phyloP scores from a whole-genome alignment of 2,329 filamentous ascomycete genomes.

The Aspergillus hortae region DNA sequence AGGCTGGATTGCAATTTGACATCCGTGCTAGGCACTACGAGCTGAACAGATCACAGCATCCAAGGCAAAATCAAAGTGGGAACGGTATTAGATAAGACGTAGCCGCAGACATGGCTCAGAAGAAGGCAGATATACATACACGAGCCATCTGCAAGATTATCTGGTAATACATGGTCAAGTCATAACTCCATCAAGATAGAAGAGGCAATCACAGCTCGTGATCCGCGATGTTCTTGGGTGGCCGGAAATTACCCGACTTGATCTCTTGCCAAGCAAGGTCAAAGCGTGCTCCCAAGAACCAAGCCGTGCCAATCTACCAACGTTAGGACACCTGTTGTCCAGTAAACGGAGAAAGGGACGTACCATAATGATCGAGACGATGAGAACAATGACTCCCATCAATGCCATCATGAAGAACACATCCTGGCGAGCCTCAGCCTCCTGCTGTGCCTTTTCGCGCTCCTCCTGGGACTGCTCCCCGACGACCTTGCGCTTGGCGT shows the following conservation, averaged over 20 bases:
- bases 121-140: slow-evolving; percentile 22
- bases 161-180: slow-evolving; percentile 18
- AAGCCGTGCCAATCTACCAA: slow-evolving; percentile 69
- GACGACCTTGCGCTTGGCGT: slow-evolving; percentile 42
- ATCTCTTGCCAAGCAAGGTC: slow-evolving; percentile 64
- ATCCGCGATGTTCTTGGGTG: slow-evolving; percentile 25
- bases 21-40: slow-evolving; percentile 71
- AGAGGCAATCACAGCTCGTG: slow-evolving; percentile 37
- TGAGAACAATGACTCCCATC: slow-evolving; percentile 67
- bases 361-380: slow-evolving; percentile 80
- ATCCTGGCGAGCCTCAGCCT: slow-evolving; percentile 52
- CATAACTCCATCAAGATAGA: slow-evolving; percentile 26
- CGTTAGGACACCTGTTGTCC: slow-evolving; percentile 2
- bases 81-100: slow-evolving; percentile 31
- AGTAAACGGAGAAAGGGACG: slow-evolving; percentile 25
- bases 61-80: slow-evolving; percentile 9
- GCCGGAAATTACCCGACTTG: slow-evolving; percentile 46
- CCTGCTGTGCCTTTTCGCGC: slow-evolving; percentile 47
- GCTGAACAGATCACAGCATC: not conserved
- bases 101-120: slow-evolving; percentile 20
- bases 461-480: slow-evolving; percentile 58
- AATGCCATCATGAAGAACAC: slow-evolving; percentile 63
- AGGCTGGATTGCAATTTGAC: slow-evolving; percentile 97
- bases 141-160: slow-evolving; percentile 23
- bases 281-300: slow-evolving; percentile 76